phyloP scores from a whole-genome alignment of 352 stramenopile species.

The Phytophthora melonis region DNA sequence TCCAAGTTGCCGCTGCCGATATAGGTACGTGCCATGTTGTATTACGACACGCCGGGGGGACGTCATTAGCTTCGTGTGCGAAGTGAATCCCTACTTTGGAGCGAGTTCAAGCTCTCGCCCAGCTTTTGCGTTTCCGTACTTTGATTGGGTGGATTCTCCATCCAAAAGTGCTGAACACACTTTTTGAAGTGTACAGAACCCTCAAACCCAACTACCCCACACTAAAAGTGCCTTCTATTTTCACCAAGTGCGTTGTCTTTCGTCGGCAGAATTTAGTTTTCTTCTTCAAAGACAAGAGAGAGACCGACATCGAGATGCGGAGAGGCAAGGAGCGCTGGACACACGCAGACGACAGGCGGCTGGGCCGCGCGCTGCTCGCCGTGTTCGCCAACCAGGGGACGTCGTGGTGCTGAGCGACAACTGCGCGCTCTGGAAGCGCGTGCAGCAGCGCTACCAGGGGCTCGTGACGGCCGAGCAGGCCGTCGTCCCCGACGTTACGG shows the following conservation, averaged over 20 bases:
- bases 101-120: slow-evolving; percentile 14
- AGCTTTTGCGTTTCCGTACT: slow-evolving; percentile 12
- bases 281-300: slow-evolving; percentile 10
- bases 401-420: slow-evolving; percentile 38
- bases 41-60: slow-evolving; percentile 16
- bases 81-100: slow-evolving; percentile 18
- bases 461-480: slow-evolving; percentile 31
- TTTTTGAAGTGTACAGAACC: background rate
- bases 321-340: slow-evolving; percentile 44
- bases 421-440: slow-evolving; percentile 39
- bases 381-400: slow-evolving; percentile 37
- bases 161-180: background rate
- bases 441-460: slow-evolving; percentile 42
- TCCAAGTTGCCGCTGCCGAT: background rate
- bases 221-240: slow-evolving; percentile 24
- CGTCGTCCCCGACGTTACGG: slow-evolving; percentile 14
- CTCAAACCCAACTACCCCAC: background rate
- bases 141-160: slow-evolving; percentile 5
- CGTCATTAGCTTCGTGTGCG: slow-evolving; percentile 1
- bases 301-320: slow-evolving; percentile 25
- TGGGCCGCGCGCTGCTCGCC: slow-evolving; percentile 34
- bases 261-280: slow-evolving; percentile 7
- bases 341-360: slow-evolving; percentile 41
- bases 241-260: slow-evolving; percentile 5
- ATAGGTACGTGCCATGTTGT: background rate